A percentile compares a stretch with the other conserved stretches of the same genome.
Conservation (phyloP, 164 flowering plant species). For the Buxus sempervirens region DNA sequence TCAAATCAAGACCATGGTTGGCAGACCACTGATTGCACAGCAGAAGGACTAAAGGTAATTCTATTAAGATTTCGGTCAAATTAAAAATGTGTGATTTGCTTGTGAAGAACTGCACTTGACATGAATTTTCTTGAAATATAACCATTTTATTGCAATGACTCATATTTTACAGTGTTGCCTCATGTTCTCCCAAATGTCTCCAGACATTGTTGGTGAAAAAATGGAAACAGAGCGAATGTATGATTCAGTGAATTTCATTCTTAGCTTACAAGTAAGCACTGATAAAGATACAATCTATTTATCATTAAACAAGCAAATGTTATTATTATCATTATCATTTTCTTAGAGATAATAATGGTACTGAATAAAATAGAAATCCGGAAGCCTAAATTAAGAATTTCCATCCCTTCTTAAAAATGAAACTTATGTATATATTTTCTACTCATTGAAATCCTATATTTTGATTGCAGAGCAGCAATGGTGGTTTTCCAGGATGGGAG, state of each 20-base stretch:
- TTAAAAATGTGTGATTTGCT: neutral
- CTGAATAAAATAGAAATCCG: too few relatives aligned
- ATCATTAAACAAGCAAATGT: neutral
- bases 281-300: neutral
- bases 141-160: neutral
- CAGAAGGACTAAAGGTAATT: conserved; percentile 38
- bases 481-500: conserved; percentile 65
- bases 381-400: too few relatives aligned
- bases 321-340: too few relatives aligned
- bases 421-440: too few relatives aligned
- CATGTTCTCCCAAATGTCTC: conserved; percentile 26
- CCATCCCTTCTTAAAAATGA: too few relatives aligned
- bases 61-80: neutral
- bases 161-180: conserved; percentile 21
- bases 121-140: neutral
- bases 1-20: conserved; percentile 43
- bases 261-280: conserved; percentile 35
- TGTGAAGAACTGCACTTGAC: neutral
- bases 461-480: conserved; percentile 40
- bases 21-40: conserved; percentile 44
- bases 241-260: conserved; percentile 41
- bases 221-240: conserved; percentile 27
- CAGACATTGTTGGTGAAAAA: conserved; percentile 33
- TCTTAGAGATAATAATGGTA: too few relatives aligned
- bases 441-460: neutral